Evolutionary conservation across 2,329 filamentous ascomycete species (phyloP).

Genomic region (Epichloe sylvatica): DNA sequence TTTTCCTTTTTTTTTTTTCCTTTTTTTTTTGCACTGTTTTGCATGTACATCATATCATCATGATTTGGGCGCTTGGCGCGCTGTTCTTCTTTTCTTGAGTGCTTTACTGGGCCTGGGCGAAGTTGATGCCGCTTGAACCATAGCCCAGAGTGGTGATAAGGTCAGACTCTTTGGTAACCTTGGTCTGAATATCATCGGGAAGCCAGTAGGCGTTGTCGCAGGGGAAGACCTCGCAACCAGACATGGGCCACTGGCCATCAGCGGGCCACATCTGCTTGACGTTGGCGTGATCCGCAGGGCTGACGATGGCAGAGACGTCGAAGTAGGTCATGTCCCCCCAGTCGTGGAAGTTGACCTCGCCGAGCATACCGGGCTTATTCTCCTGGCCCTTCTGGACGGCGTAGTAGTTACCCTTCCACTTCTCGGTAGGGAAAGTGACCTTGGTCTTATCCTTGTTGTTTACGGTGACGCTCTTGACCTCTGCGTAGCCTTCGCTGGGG

Average conservation of each 20-base stretch:
- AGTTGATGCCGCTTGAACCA: slow-evolving; percentile 14
- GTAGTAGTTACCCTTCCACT: slow-evolving; percentile 38
- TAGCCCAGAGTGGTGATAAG: slow-evolving; percentile 37
- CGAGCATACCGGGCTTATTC: slow-evolving; percentile 35
- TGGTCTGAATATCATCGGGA: slow-evolving; percentile 41
- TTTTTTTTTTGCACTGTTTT: not conserved
- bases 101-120: slow-evolving; percentile 3
- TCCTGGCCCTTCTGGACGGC: slow-evolving; percentile 30
- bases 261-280: slow-evolving; percentile 42
- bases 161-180: slow-evolving; percentile 32
- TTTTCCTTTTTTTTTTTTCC: not conserved
- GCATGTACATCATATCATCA: slow-evolving; percentile 1
- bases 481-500: slow-evolving; percentile 22
- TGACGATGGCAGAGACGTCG: slow-evolving; percentile 45
- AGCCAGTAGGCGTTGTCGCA: slow-evolving; percentile 41
- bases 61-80: slow-evolving; percentile 1
- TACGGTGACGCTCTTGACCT: slow-evolving; percentile 27
- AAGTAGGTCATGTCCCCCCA: slow-evolving; percentile 37
- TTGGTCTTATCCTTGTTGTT: slow-evolving; percentile 22
- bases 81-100: too few species aligned
- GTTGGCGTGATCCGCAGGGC: slow-evolving; percentile 33
- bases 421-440: slow-evolving; percentile 26
- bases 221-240: slow-evolving; percentile 38
- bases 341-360: slow-evolving; percentile 36
- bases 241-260: slow-evolving; percentile 23